A percentile compares a stretch with the other conserved stretches of the same genome.
Conservation (phyloP, 2,329 filamentous ascomycete genomes). For the Talaromyces sp. region DNA sequence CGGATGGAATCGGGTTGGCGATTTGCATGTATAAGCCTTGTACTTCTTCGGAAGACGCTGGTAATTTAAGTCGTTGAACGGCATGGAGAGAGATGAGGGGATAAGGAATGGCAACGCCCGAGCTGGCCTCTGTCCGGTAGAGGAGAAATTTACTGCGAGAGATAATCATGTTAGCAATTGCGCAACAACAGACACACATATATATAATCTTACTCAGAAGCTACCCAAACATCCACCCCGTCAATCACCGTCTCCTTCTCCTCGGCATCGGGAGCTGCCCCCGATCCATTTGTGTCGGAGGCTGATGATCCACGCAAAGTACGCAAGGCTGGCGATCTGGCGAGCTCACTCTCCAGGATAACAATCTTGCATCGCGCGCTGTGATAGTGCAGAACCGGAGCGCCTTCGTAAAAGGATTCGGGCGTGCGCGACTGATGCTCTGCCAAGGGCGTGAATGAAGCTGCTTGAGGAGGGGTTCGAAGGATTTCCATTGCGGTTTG, state of each 20-base stretch:
- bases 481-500: constrained; percentile 38
- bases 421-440: constrained; percentile 47
- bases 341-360: constrained; percentile 37
- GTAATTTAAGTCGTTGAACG: constrained; percentile 40
- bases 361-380: constrained; percentile 42
- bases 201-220: constrained; percentile 38
- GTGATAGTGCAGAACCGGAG: constrained; percentile 44
- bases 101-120: constrained; percentile 44
- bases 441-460: constrained; percentile 39
- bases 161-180: constrained; percentile 8
- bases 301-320: constrained; percentile 20
- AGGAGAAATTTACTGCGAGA: constrained; percentile 41
- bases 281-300: constrained; percentile 14
- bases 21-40: constrained; percentile 49
- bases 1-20: constrained; percentile 22
- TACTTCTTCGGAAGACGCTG: constrained; percentile 22
- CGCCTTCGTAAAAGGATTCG: constrained; percentile 43
- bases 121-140: constrained; percentile 29
- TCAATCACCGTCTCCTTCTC: constrained; percentile 35
- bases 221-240: constrained; percentile 43
- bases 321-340: constrained; percentile 29
- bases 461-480: constrained; percentile 31
- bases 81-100: constrained; percentile 47
- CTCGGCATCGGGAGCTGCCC: constrained; percentile 12
- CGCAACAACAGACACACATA: not conserved